These are phyloP conservation scores for Polyporus tsugae DNA, from an alignment of 1,284 basidiomycete species.

Conservation along the genomic window DNA sequence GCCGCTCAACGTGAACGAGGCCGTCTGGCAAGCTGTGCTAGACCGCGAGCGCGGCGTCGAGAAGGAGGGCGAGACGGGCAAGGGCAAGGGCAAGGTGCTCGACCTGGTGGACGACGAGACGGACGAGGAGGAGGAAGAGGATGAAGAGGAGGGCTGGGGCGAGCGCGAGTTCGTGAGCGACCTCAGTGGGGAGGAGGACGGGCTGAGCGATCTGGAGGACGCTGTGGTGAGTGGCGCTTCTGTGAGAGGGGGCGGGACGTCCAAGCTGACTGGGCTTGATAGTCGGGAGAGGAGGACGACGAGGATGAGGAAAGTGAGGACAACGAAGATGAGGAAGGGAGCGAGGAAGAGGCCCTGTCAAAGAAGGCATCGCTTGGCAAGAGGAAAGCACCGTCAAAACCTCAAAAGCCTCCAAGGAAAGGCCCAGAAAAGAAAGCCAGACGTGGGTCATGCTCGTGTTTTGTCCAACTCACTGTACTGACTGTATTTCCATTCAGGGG, in stretches of 20 bases:
- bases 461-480: slow-evolving; percentile 26
- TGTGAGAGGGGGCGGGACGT: slow-evolving; percentile 33
- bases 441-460: slow-evolving; percentile 50
- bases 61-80: slow-evolving; percentile 52
- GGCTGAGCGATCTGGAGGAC: slow-evolving; percentile 81
- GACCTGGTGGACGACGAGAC: slow-evolving; percentile 59
- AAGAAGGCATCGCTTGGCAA: slow-evolving; percentile 65
- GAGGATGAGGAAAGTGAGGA: slow-evolving; percentile 43
- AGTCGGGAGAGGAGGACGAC: slow-evolving; percentile 41
- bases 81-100: slow-evolving; percentile 53
- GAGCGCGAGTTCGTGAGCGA: slow-evolving; percentile 91
- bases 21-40: slow-evolving; percentile 92
- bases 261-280: slow-evolving; percentile 6
- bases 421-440: slow-evolving; percentile 64
- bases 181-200: slow-evolving; percentile 72
- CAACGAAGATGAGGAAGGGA: slow-evolving; percentile 41
- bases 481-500: slow-evolving; percentile 52
- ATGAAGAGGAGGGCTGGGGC: slow-evolving; percentile 71
- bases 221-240: slow-evolving; percentile 50
- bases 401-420: slow-evolving; percentile 55
- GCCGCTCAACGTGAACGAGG: slow-evolving; percentile 98
- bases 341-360: slow-evolving; percentile 39
- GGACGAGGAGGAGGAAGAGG: slow-evolving; percentile 61
- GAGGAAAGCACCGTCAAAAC: slow-evolving; percentile 60
- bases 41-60: slow-evolving; percentile 76